phyloP scores from a whole-genome alignment of 306 rosid species.

The Cicer cuneatum region DNA sequence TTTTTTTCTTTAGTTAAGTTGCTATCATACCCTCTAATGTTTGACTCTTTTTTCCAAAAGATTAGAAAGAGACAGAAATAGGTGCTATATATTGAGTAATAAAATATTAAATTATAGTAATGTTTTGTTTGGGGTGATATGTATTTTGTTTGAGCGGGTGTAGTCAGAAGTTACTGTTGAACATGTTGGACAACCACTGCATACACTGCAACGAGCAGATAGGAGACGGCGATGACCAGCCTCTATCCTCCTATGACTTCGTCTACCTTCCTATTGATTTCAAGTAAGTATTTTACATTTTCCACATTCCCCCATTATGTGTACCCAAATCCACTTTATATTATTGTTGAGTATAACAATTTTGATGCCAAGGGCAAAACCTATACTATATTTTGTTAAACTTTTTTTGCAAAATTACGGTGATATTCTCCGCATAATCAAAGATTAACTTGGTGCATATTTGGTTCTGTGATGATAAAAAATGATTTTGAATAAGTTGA shows the following conservation, averaged over 20 bases:
- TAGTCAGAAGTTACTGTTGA: slow-evolving; percentile 88
- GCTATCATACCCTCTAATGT: background rate
- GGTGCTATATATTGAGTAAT: background rate
- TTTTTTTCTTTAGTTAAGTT: no score
- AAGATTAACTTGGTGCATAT: no score
- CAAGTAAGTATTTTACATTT: slow-evolving; percentile 55
- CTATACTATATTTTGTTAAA: no score
- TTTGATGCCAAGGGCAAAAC: no score
- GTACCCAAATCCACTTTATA: no score
- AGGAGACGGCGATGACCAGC: slow-evolving; percentile 57
- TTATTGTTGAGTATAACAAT: no score
- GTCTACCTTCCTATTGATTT: slow-evolving; percentile 97
- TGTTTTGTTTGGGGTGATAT: background rate
- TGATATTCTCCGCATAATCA: no score
- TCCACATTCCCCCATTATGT: background rate
- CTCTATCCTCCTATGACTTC: slow-evolving; percentile 82
- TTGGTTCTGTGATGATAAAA: no score
- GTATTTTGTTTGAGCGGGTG: background rate
- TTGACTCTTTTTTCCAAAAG: background rate
- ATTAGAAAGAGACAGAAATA: background rate
- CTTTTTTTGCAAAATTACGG: no score
- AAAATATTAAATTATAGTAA: background rate
- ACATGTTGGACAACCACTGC: slow-evolving; percentile 97
- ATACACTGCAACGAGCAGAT: slow-evolving; percentile 85
- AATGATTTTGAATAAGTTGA: no score